Conservation (phyloP, 345 rosid species). For the Moricandia arvensis region DNA sequence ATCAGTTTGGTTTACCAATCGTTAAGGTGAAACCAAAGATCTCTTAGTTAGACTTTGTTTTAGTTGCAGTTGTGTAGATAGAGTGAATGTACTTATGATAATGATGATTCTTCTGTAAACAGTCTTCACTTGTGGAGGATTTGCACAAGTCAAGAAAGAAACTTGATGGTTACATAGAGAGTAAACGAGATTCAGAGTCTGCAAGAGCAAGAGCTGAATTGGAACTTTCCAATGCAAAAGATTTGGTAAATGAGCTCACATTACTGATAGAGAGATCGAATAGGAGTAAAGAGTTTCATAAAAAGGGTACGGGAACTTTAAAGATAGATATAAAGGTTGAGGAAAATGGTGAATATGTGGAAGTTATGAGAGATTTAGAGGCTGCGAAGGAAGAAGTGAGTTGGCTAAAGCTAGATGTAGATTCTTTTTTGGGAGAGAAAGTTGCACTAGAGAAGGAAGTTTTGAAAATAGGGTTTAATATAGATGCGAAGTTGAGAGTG, state of each 20-base stretch:
- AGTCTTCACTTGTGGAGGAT: constrained; percentile 49
- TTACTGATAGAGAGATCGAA: constrained; percentile 45
- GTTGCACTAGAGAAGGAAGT: constrained; percentile 43
- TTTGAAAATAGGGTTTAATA: constrained; percentile 29
- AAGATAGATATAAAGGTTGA: constrained; percentile 18
- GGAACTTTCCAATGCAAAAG: constrained; percentile 44
- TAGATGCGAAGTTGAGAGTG: constrained; percentile 25
- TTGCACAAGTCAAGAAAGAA: constrained; percentile 47
- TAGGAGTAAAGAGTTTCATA: constrained; percentile 20
- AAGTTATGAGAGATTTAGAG: constrained; percentile 58
- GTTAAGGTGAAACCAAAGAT: constrained; percentile 43
- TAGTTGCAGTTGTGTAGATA: not conserved
- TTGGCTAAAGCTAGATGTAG: constrained; percentile 64
- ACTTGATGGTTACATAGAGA: constrained; percentile 43
- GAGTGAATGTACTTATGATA: not conserved
- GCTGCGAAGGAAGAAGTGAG: constrained; percentile 55
- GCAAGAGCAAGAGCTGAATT: constrained; percentile 45
- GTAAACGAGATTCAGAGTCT: constrained; percentile 43
- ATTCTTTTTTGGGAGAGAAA: constrained; percentile 51
- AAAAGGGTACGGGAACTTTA: constrained; percentile 29
- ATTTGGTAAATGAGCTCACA: constrained; percentile 45
- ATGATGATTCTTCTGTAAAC: constrained; percentile 23
- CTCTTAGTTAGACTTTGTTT: not conserved
- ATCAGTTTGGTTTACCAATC: constrained; percentile 37
- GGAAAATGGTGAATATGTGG: constrained; percentile 27